These are phyloP conservation scores for Marchantia paleacea DNA, from an alignment of 225 moss, liverwort and hornwort genomes.

Conservation along the genomic window DNA sequence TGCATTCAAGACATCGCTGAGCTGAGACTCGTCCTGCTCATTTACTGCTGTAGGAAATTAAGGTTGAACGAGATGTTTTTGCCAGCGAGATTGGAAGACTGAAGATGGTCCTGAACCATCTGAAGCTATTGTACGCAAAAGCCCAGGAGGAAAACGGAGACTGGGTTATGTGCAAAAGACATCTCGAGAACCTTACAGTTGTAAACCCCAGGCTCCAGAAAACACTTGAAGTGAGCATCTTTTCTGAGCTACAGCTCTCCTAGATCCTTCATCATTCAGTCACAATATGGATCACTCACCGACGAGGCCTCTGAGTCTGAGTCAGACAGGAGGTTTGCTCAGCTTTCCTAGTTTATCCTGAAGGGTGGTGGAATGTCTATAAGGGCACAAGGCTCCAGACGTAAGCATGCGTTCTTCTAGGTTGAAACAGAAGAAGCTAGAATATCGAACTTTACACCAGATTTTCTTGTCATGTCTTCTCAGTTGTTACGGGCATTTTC, in stretches of 20 bases:
- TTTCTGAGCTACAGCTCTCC: background rate
- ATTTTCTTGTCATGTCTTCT: too few relatives aligned
- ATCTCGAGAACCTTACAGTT: slow-evolving; percentile 12
- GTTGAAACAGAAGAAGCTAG: too few relatives aligned
- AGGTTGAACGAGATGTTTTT: slow-evolving; percentile 36
- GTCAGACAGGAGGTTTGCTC: too few relatives aligned
- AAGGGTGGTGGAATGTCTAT: too few relatives aligned
- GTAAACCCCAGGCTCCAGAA: slow-evolving; percentile 26
- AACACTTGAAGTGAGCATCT: slow-evolving; percentile 27
- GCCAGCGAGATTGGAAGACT: slow-evolving; percentile 38
- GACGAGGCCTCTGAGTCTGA: too few relatives aligned
- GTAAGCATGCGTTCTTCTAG: too few relatives aligned
- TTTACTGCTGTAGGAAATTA: slow-evolving; percentile 29
- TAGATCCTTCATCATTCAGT: too few relatives aligned
- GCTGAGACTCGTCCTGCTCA: background rate
- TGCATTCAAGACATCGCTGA: too few relatives aligned
- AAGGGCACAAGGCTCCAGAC: too few relatives aligned
- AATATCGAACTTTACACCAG: background rate
- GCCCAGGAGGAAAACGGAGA: slow-evolving; percentile 27
- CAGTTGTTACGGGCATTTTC: too few relatives aligned
- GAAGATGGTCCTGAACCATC: slow-evolving; percentile 32
- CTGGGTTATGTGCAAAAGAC: slow-evolving; percentile 27
- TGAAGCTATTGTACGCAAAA: slow-evolving; percentile 23
- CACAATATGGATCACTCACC: too few relatives aligned
- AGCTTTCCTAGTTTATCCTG: too few relatives aligned